Evolutionary conservation across 225 moss, liverwort and hornwort species (phyloP).

Genomic region (Lunularia cruciata): DNA sequence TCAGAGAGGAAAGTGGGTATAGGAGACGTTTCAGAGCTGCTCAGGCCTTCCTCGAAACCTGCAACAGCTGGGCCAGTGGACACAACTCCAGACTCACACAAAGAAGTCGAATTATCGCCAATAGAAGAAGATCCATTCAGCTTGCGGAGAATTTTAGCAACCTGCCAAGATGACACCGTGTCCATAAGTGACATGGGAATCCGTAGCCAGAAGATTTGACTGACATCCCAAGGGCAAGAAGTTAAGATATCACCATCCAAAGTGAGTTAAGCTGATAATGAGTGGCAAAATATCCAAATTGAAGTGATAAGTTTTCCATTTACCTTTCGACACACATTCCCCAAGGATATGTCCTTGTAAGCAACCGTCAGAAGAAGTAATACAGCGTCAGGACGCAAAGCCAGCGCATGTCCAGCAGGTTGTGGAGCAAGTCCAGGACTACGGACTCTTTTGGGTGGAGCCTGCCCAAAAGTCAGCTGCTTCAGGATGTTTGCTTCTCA

Average conservation of each 20-base stretch:
- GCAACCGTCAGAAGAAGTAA: conserved; percentile 68
- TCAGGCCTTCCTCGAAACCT: conserved; percentile 49
- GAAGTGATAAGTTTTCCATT: not conserved
- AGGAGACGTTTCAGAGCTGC: conserved; percentile 45
- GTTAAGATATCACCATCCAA: not conserved
- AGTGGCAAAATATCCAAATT: not conserved
- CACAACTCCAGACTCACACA: conserved; percentile 40
- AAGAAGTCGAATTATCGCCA: conserved; percentile 37
- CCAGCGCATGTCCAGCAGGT: conserved; percentile 65
- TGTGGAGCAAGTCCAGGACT: conserved; percentile 70
- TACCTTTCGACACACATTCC: conserved; percentile 86
- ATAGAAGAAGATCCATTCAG: conserved; percentile 46
- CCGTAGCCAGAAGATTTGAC: not conserved
- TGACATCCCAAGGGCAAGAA: not conserved
- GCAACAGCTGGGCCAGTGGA: conserved; percentile 42
- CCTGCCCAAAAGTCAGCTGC: conserved; percentile 40
- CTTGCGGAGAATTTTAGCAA: conserved; percentile 75
- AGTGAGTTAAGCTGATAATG: not conserved
- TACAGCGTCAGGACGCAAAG: conserved; percentile 59
- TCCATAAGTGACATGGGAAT: conserved; percentile 1
- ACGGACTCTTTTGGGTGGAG: conserved; percentile 91
- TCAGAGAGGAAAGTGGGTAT: conserved; percentile 48
- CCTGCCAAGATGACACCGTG: conserved; percentile 48
- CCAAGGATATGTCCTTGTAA: conserved; percentile 62
- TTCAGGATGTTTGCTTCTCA: not conserved